Conservation (phyloP, 495 filamentous ascomycete genomes). For the Diplogelasinospora grovesii region DNA sequence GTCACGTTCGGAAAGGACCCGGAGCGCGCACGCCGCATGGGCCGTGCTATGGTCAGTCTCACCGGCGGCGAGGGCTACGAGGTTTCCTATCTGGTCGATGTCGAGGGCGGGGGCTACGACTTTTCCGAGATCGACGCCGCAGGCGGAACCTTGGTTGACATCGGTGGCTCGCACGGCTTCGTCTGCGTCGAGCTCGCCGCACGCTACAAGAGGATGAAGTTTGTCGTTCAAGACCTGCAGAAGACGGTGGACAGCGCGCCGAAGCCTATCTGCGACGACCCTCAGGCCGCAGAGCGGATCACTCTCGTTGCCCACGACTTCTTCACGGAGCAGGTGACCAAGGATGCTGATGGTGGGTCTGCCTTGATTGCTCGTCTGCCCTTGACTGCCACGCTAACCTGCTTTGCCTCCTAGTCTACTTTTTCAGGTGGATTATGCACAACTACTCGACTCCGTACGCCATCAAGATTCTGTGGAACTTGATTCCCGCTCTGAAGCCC, state of each 20-base stretch:
- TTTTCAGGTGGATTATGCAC: conserved; percentile 53
- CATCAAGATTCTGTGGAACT: conserved; percentile 42
- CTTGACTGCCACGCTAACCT: not conserved
- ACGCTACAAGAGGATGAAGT: conserved; percentile 39
- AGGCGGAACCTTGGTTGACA: conserved; percentile 43
- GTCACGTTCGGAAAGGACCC: conserved; percentile 42
- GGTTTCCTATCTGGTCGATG: conserved; percentile 34
- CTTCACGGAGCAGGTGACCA: conserved; percentile 46
- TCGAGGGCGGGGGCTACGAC: conserved; percentile 34
- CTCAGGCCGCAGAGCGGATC: conserved; percentile 35
- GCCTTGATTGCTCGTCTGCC: not conserved
- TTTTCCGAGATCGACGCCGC: conserved; percentile 33
- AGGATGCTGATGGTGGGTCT: conserved; percentile 40
- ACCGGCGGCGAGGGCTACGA: conserved; percentile 47
- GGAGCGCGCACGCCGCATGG: conserved; percentile 42
- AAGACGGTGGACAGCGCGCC: conserved; percentile 41
- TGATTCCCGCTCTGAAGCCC: conserved; percentile 50
- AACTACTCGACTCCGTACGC: conserved; percentile 54
- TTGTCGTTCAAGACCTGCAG: conserved; percentile 52
- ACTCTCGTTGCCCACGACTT: conserved; percentile 47
- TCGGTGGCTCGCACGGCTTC: conserved; percentile 52
- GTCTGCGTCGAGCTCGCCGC: conserved; percentile 43
- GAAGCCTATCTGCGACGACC: conserved; percentile 31
- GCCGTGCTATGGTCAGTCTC: conserved; percentile 44
- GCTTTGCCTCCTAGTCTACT: conserved; percentile 33